phyloP scores from a whole-genome alignment of 192 early-diverging fungal genomes.

The Entophlyctis luteolus region DNA sequence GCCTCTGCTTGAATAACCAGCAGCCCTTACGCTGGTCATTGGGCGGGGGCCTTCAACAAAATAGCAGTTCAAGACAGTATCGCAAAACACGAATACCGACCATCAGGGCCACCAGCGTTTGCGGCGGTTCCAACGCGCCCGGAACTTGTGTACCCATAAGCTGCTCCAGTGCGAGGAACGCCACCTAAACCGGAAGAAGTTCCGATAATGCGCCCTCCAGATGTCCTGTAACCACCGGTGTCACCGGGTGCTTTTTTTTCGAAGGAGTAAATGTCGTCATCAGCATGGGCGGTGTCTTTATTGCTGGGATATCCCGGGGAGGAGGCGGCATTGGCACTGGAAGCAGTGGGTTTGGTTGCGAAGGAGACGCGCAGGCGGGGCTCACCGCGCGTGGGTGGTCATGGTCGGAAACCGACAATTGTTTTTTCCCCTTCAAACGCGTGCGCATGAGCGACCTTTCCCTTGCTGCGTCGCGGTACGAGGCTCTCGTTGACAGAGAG shows the following conservation, averaged over 20 bases:
- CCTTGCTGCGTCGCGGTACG: conserved; percentile 2
- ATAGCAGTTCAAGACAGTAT: conserved; percentile 2
- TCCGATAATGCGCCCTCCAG: conserved; percentile 20
- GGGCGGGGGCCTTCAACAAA: conserved; percentile 38
- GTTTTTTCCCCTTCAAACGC: background rate
- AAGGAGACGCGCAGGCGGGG: background rate
- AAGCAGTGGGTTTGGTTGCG: background rate
- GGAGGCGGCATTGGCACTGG: too few relatives aligned
- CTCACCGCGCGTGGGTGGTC: too few relatives aligned
- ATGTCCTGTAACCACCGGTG: conserved; percentile 15
- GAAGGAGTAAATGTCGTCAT: conserved; percentile 54
- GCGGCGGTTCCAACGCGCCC: conserved; percentile 16
- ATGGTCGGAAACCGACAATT: background rate
- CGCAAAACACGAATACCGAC: conserved; percentile 8
- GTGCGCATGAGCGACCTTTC: background rate
- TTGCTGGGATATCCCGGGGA: too few relatives aligned
- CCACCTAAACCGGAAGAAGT: conserved; percentile 19
- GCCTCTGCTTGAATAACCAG: conserved; percentile 54
- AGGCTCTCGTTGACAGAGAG: conserved; percentile 37
- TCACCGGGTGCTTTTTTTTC: conserved; percentile 43
- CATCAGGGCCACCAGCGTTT: conserved; percentile 19
- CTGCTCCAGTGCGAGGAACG: conserved; percentile 16
- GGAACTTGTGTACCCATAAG: conserved; percentile 8
- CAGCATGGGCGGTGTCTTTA: conserved; percentile 15
- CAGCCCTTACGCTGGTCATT: conserved; percentile 56